Base-by-base conservation (phyloP, 495 filamentous ascomycete species). In the Hyaloscypha finlandica region DNA sequence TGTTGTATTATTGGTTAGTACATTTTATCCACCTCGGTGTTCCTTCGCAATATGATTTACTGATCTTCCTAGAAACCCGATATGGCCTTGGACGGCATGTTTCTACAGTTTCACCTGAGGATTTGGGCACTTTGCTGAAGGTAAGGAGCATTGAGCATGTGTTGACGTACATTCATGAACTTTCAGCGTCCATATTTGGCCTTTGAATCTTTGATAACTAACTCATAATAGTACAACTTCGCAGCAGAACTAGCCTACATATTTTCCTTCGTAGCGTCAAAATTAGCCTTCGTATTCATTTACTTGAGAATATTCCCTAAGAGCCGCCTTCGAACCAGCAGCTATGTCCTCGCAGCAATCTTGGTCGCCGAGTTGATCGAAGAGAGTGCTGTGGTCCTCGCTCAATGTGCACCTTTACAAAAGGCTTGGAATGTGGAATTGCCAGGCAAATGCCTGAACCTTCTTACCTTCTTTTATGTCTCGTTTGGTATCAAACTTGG, bases 401-500 rank as follows among this genome's bases (percentile, higher is more conserved):
- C 33, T 16, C 60, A 62, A 33, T 62, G 60, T 31, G 33, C 39
- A 16, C 60, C 60, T n/a, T 42, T 62, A 6, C 37, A 22, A 4
- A 62, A 62, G 9, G 39, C 60, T 48, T 62, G 60, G 60, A 45
- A 48, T 51, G 20, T 62, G 8, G 60, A 52, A 16, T 25, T 45
- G 20, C 60, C 60, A 9, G 60, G 60, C 4, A 62, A 39, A 20
- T 62, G 60, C 30, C 60, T 62, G n/a, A 30, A 62, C 39, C 20
- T 62, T 30, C n/a, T 62, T 22, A 20, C 39, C 8, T 62, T 62
- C 39, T 62, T 51, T 25, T 62, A 62, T 45, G 39, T 33, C 16
- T 62, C 60, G 12, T 62, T 62, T 63, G 59, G 65, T 55, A 70
- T 72, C 51, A 75, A 72, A 57, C 8, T 75, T 29, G 65, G 68